These are phyloP conservation scores for Xylaria sp. DNA, from an alignment of 2,329 filamentous ascomycete genomes.

Conservation along the genomic window DNA sequence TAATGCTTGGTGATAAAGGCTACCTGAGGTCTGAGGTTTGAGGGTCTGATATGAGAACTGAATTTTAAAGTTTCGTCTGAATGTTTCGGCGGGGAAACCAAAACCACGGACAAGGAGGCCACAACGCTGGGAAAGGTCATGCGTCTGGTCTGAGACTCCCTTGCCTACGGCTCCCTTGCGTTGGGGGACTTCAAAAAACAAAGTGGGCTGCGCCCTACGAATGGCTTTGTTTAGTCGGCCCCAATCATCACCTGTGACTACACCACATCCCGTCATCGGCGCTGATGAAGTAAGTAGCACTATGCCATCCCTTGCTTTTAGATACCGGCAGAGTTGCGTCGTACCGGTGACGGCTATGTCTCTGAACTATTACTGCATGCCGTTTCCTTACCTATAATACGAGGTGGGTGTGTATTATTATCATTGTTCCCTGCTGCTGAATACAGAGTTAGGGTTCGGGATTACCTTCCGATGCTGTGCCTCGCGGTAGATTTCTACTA, in stretches of 20 bases:
- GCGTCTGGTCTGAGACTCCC: not conserved
- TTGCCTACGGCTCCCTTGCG: not conserved
- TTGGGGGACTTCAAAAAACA: conserved; percentile 6
- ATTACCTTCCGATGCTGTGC: not conserved
- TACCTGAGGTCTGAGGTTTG: not conserved
- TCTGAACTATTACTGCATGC: not conserved
- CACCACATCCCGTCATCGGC: conserved; percentile 26
- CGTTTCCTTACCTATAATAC: not conserved
- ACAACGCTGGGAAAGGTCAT: not conserved
- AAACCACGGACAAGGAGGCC: not conserved
- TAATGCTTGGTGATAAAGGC: not conserved
- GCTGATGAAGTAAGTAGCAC: not conserved
- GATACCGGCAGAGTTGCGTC: not conserved
- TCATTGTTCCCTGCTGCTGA: not conserved
- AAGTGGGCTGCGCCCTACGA: conserved; percentile 15
- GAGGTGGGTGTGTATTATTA: not conserved
- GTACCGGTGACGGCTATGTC: not conserved
- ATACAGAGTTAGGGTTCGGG: not conserved
- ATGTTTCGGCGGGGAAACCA: not conserved
- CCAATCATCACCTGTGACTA: conserved; percentile 11
- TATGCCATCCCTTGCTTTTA: not conserved
- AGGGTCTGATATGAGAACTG: not conserved
- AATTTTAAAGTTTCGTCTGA: not conserved
- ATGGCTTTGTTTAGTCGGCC: not conserved
- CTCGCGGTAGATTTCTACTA: not conserved